Percentiles rank a stretch among this genome's conserved stretches.
Evolutionary conservation across 2,329 filamentous ascomycete genomes (phyloP).

Genomic region (Colletotrichum gigasporum): DNA sequence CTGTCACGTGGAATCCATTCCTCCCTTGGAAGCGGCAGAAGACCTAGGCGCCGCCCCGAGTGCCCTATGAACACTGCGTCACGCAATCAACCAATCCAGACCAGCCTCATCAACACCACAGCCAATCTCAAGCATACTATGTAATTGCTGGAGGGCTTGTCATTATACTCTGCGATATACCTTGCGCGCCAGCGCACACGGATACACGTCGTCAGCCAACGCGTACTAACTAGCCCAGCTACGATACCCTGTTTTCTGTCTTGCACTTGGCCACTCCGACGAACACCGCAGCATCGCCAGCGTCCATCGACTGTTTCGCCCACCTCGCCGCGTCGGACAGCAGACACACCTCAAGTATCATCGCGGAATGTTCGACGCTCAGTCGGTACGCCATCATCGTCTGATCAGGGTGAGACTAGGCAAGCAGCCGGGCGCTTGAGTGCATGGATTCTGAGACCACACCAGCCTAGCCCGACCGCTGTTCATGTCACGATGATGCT

Average conservation of each 20-base stretch:
- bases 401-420: constrained; percentile 11
- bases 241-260: neutral
- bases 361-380: neutral
- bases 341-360: constrained; percentile 5
- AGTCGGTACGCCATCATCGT: constrained; percentile 5
- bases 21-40: no score
- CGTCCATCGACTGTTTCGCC: neutral
- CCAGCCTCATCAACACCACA: no score
- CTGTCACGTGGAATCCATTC: neutral
- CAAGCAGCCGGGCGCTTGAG: constrained; percentile 8
- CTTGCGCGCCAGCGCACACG: neutral
- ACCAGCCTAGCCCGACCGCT: constrained; percentile 17
- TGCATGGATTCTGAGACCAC: constrained; percentile 18
- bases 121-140: no score
- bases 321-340: constrained; percentile 1
- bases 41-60: no score
- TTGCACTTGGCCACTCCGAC: neutral
- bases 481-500: constrained; percentile 17
- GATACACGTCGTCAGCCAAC: neutral
- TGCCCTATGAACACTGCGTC: no score
- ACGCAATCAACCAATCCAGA: no score
- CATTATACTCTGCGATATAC: neutral
- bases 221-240: no score
- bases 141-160: no score
- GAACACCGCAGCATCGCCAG: neutral